Evolutionary conservation across 2,329 filamentous ascomycete genomes (phyloP), one percentile per base, ranked within the genome.

Genomic region (Dactylellina cionopaga): DNA sequence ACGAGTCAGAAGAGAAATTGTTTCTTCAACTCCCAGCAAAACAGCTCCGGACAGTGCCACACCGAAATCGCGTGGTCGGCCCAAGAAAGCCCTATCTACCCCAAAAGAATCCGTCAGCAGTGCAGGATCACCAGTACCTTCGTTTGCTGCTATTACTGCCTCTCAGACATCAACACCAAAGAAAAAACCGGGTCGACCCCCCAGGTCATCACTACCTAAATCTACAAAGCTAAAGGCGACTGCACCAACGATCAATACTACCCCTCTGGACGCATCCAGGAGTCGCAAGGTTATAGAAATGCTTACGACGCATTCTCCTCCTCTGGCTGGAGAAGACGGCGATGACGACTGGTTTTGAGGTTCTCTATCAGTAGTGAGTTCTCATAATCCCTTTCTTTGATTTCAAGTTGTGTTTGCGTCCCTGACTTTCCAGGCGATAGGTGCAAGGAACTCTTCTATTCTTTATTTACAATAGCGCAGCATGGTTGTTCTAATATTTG

Each of bases 281-380:
- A 71, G 66, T 39, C 58, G 66, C n/a, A 71, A 71, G 11, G 58
- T 71, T 27, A 63, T 71, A 19, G 66, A 71, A 54, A 39, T 64
- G 15, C 29, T 71, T 17, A 55, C 41, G 47, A 63, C 49, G 19
- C 66, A 71, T 33, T 71, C 58, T 1, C 66, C 66, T 10, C 58
- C 58, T 9, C 41, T 35, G 0, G 35, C 7, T 17, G 66, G 51
- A 6, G 58, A 52, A 4, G 63, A 71, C 22, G 58, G 59, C 2
- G 65, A 70, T 1, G 66, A 71, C n/a, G 66, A 71, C 17, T 71
- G 66, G 66, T 56, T 70, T 13, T 70, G 15, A 37, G 29, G n/a
- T 52, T 15, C 19, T 41, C 9, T 24, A 5, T 19, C 17, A 24
- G 7, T 39, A 39, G 5, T 55, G n/a, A 55, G 24, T 17, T 33